phyloP scores from a whole-genome alignment of 1,284 basidiomycete genomes.

The Tilletia caries region DNA sequence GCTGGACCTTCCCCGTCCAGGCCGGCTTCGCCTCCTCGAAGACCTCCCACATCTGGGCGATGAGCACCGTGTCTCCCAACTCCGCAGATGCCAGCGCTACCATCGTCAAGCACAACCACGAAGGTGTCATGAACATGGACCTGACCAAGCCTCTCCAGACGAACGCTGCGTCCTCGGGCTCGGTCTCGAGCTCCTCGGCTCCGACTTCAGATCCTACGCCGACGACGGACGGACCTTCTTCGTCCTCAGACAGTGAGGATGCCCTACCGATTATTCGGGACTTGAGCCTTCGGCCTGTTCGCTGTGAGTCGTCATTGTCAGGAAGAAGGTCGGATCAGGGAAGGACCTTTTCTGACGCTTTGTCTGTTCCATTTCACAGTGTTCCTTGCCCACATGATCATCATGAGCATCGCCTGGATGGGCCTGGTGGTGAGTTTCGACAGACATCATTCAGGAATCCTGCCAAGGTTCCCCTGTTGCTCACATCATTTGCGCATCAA shows the following conservation, averaged over 20 bases:
- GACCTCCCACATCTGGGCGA: constrained; percentile 38
- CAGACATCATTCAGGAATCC: too few species aligned
- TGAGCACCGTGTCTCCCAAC: constrained; percentile 26
- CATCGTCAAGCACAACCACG: constrained; percentile 26
- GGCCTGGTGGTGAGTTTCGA: constrained; percentile 56
- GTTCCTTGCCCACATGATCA: constrained; percentile 38
- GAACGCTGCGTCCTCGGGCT: neutral
- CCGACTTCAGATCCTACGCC: too few species aligned
- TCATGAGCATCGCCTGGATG: constrained; percentile 60
- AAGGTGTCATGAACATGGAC: constrained; percentile 31
- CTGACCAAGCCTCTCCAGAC: constrained; percentile 29
- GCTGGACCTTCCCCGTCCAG: constrained; percentile 32
- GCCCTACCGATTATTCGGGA: neutral
- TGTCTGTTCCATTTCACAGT: constrained; percentile 12
- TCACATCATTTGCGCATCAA: too few species aligned
- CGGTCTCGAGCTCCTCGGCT: neutral
- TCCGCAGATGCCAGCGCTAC: constrained; percentile 18
- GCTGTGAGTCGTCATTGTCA: neutral
- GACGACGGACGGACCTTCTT: neutral
- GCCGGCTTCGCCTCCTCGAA: constrained; percentile 16
- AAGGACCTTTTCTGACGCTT: neutral
- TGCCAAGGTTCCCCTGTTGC: too few species aligned
- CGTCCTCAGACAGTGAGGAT: neutral
- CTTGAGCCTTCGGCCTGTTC: neutral
- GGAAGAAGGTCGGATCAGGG: too few species aligned